These are phyloP conservation scores for Magnusiomyces suaveolens DNA, from an alignment of 1,139 yeast species.

Conservation along the genomic window DNA sequence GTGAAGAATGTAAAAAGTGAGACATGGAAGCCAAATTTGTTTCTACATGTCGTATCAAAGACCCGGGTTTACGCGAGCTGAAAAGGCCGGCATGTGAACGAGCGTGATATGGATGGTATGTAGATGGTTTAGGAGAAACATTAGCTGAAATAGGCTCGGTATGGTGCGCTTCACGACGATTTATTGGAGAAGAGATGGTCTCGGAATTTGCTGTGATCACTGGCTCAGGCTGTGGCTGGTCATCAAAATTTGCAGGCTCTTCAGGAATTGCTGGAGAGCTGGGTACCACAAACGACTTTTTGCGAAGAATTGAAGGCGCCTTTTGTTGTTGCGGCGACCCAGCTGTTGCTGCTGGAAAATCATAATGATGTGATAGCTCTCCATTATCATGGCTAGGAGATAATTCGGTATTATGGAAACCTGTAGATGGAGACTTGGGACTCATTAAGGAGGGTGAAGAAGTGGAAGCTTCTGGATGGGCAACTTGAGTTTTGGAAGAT, in stretches of 20 bases:
- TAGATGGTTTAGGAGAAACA: not conserved
- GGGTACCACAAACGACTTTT: not conserved
- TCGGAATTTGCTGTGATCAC: too few relatives aligned
- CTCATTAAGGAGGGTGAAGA: not conserved
- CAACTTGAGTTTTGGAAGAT: not conserved
- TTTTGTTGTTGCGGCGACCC: not conserved
- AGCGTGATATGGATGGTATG: not conserved
- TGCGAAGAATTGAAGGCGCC: not conserved
- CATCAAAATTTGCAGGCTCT: not conserved
- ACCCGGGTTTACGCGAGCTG: not conserved
- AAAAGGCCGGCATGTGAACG: not conserved
- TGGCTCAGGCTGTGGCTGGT: too few relatives aligned
- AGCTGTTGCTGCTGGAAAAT: not conserved
- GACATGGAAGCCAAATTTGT: not conserved
- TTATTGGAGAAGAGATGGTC: too few relatives aligned
- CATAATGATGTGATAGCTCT: not conserved
- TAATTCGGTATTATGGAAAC: too few relatives aligned
- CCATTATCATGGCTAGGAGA: not conserved
- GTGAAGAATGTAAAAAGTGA: not conserved
- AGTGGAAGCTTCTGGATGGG: not conserved
- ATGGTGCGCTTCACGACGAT: too few relatives aligned
- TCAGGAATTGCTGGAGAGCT: slow-evolving; percentile 3
- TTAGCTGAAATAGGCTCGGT: too few relatives aligned
- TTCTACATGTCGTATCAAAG: not conserved
- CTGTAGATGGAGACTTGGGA: not conserved